Conservation (phyloP, 352 stramenopile species). For the Plasmopara muralis region DNA sequence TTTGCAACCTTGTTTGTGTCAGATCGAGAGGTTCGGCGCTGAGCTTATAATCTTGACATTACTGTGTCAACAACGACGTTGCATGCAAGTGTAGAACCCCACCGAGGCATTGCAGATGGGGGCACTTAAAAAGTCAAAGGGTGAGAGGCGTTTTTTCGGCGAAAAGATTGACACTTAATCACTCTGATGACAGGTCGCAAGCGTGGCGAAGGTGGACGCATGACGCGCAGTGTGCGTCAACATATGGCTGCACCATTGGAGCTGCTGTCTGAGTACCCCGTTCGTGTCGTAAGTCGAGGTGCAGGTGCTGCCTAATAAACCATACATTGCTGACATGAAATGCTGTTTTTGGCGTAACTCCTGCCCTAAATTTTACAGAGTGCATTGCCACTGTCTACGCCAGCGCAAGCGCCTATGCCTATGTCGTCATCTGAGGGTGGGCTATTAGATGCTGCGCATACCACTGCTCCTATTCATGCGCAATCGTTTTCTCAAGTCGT, state of each 20-base stretch:
- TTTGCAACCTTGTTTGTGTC: conserved; percentile 7
- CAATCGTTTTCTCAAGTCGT: not conserved
- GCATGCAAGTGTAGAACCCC: conserved; percentile 28
- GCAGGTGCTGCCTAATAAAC: not conserved
- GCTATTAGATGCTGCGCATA: conserved; percentile 1
- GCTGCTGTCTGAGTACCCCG: conserved; percentile 54
- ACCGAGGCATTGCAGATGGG: conserved; percentile 62
- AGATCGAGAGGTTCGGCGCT: conserved; percentile 48
- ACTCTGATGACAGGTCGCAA: conserved; percentile 42
- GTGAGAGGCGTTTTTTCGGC: conserved; percentile 14
- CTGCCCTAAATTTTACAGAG: not conserved
- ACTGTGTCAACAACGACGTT: not conserved
- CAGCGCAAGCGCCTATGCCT: conserved; percentile 10
- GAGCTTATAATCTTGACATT: not conserved
- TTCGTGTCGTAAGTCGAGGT: conserved; percentile 32
- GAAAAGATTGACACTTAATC: not conserved
- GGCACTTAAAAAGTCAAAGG: conserved; percentile 66
- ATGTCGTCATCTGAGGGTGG: conserved; percentile 9
- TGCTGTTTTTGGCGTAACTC: conserved; percentile 14
- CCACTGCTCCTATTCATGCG: conserved; percentile 1
- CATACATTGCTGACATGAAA: not conserved
- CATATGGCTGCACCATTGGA: conserved; percentile 69
- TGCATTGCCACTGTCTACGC: conserved; percentile 3
- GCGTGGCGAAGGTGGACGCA: conserved; percentile 52
- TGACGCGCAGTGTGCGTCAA: conserved; percentile 75